Evolutionary conservation across 768 basidiomycete species (phyloP), one percentile per base, ranked within the genome.

Genomic region (Rhizopogon roseolus): DNA sequence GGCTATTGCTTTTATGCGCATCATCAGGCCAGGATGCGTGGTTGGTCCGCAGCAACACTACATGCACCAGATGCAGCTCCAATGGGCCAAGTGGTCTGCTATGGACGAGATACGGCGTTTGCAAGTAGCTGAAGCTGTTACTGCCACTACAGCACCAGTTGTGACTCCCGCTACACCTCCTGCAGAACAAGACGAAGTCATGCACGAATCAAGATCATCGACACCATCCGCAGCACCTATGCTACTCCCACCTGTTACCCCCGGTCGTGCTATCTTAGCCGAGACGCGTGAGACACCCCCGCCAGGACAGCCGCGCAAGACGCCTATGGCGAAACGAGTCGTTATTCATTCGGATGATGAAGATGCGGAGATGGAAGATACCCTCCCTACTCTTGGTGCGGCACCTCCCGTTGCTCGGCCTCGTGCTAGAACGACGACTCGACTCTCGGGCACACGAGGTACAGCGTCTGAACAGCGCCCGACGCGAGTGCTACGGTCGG

Each of bases 1-100:
- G 71, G 97, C 89, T 5, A 98, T 98, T 53, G 97, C 89, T 0
- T 98, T 95, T 71, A 98, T 98, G 97, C 88, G 97, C 17, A 92
- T 99, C 60, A 86, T 97, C 52, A 85, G 97, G 42, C 97, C 97
- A 2, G 96, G 94, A 6, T 88, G 87, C 54, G 92, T 94, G 41
- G 93, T 95, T 49, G 92, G 92, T 11, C 91, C 91, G 17, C 91
- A 93, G 60, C 92, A 93, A 65, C 93, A 97, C 67, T 97, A 91
- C 66, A 85, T 97, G 81, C 94, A 95, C 66, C 82, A 92, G 64
- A 94, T 94, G 73, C 93, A 97, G 64, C 70, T 94, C 42, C 90
- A 93, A 68, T 97, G 93, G 93, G 79, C 84, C 16, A 91, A 92
- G 63, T 96, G 94, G 93, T 84, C 91, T 1, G 93, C 93, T 5